Evolutionary conservation across 2,329 filamentous ascomycete species (phyloP), one percentile per base, ranked within the genome.

Genomic region (Periglandula ipomoeae): DNA sequence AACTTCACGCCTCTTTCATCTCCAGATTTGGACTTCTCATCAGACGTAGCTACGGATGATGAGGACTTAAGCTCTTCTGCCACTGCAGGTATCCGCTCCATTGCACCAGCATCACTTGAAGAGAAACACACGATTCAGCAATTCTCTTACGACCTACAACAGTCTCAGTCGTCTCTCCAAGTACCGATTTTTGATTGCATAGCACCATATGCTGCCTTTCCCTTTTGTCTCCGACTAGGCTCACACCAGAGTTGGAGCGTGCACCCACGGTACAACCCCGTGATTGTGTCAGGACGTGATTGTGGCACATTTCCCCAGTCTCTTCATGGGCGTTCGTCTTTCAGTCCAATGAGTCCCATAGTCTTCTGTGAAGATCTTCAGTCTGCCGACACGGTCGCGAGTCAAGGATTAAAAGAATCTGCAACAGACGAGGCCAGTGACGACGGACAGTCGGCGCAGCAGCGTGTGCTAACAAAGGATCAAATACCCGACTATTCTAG

Each of bases 251-350:
- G 32, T 23, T 50, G 47, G 47, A 41, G 38, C 34, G 27, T 46
- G 39, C 47, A 39, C 40, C 38, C 39, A 38, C 44, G 43, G 47
- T 47, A 47, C 44, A 52, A 47, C 44, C 39, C 34, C 13, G 44
- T 40, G 32, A 20, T 23, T 26, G 39, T 52, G 26, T 20, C 47
- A 50, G 47, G 20, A 30, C 24, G 8, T 47, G 43, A 34, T 35
- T 52, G 27, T 50, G 44, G 39, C 45, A 52, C 50, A 27, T 26
- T 35, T 44, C 27, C 27, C 6, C 44, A 52, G 20, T 24, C 44
- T 30, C 44, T 39, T 44, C 35, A 19, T 37, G 27, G 15, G 3
- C 22, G 34, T 35, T 27, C 20, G 19, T 20, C 42, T 32, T 42
- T 27, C 30, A 34, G 23, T 24, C 26, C 47, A 20, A 40, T 47